Evolutionary conservation across 345 rosid species (phyloP).

Genomic region (Populus davidiana): DNA sequence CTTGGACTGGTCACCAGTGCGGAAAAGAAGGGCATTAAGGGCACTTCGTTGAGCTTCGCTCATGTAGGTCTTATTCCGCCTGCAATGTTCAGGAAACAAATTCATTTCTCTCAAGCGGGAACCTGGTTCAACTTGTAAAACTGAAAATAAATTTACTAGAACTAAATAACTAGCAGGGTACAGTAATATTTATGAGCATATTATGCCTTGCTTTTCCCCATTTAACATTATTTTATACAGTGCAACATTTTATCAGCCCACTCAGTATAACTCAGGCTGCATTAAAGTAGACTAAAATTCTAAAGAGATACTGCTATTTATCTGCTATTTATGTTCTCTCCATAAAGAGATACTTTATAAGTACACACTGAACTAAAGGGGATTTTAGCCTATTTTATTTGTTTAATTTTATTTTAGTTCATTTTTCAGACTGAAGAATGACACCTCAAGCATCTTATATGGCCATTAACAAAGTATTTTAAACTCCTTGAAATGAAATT

Average conservation of each 20-base stretch:
- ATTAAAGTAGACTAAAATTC: neutral
- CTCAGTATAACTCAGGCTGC: neutral
- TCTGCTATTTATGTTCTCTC: neutral
- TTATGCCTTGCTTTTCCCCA: neutral
- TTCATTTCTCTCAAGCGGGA: neutral
- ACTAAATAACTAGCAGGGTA: neutral
- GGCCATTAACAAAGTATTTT: neutral
- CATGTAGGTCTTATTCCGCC: constrained; percentile 93
- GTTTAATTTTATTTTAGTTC: neutral
- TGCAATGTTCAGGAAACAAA: constrained; percentile 26
- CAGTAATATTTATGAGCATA: neutral
- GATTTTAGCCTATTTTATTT: neutral
- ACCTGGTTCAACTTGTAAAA: neutral
- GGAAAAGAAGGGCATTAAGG: constrained; percentile 86
- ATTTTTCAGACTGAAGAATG: neutral
- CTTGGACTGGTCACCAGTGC: constrained; percentile 94
- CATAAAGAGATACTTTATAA: neutral
- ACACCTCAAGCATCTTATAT: neutral
- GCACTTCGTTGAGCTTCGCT: constrained; percentile 99
- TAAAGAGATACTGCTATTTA: no score
- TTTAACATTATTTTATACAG: neutral
- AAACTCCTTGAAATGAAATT: neutral
- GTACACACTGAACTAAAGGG: neutral
- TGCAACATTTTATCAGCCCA: neutral
- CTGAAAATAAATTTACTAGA: neutral